Conservation (phyloP, 2,329 filamentous ascomycete species). For the Cladosporium cucumerinum region DNA sequence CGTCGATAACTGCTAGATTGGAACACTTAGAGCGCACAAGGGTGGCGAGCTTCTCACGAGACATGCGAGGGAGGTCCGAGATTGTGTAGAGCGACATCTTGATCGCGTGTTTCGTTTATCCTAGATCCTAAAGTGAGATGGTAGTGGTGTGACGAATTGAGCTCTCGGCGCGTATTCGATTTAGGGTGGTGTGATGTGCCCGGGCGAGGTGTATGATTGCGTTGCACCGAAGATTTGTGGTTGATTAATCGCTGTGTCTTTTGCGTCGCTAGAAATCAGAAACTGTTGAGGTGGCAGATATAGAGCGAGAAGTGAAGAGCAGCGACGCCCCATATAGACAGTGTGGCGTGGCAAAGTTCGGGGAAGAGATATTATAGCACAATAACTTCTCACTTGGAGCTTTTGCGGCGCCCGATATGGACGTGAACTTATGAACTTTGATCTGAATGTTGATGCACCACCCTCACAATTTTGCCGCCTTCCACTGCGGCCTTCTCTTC, state of each 20-base stretch:
- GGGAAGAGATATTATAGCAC: neutral
- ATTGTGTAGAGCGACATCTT: conserved; percentile 48
- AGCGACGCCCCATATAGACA: neutral
- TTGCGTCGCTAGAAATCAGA: too few species aligned
- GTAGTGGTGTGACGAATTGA: neutral
- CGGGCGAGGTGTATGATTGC: neutral
- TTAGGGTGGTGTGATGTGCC: neutral
- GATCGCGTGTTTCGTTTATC: conserved; percentile 24
- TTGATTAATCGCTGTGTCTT: neutral
- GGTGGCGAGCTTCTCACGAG: conserved; percentile 64
- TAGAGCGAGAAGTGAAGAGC: neutral
- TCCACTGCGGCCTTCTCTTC: conserved; percentile 68
- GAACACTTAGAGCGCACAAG: conserved; percentile 46
- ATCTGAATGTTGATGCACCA: neutral
- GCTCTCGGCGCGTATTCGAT: neutral
- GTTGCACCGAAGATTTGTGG: neutral
- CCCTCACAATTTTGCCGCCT: conserved; percentile 40
- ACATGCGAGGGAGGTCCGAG: conserved; percentile 63
- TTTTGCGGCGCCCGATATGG: neutral
- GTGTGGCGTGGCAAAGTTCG: neutral
- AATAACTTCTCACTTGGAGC: neutral
- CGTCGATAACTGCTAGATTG: conserved; percentile 74
- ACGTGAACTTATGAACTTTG: neutral
- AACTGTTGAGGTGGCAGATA: neutral
- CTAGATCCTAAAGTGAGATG: neutral